These are phyloP conservation scores for Stenocarpella maydis DNA, from an alignment of 2,329 filamentous ascomycete genomes.

Conservation along the genomic window DNA sequence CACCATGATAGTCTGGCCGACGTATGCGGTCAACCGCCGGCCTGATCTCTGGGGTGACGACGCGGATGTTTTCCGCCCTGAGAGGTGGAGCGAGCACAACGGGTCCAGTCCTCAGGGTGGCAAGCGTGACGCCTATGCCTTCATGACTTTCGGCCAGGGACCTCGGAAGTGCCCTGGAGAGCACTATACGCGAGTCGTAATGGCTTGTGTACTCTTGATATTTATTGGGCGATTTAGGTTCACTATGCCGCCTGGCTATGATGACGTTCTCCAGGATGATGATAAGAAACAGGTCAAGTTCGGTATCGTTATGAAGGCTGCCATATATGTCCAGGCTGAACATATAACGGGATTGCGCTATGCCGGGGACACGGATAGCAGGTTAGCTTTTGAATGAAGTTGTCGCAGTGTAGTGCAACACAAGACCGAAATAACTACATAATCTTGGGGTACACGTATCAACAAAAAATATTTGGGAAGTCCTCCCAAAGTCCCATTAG, in stretches of 20 bases:
- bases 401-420: neutral
- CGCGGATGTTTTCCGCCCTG: neutral
- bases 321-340: neutral
- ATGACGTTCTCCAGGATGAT: neutral
- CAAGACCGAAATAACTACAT: too few species aligned
- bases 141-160: slow-evolving; percentile 1
- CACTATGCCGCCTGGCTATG: neutral
- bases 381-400: neutral
- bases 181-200: neutral
- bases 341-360: neutral
- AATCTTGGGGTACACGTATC: too few species aligned
- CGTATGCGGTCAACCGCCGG: neutral
- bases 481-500: too few species aligned
- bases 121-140: neutral
- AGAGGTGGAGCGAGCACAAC: neutral
- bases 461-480: too few species aligned
- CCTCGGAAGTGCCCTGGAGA: neutral
- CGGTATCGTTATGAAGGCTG: slow-evolving; percentile 5
- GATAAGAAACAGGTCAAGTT: neutral
- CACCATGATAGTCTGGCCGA: neutral
- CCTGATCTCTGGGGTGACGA: neutral
- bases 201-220: neutral
- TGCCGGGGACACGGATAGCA: neutral
- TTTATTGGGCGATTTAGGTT: neutral
- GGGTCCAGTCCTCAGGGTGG: neutral